These are phyloP conservation scores for Jatropha curcas DNA, from an alignment of 345 rosid genomes.

Conservation along the genomic window DNA sequence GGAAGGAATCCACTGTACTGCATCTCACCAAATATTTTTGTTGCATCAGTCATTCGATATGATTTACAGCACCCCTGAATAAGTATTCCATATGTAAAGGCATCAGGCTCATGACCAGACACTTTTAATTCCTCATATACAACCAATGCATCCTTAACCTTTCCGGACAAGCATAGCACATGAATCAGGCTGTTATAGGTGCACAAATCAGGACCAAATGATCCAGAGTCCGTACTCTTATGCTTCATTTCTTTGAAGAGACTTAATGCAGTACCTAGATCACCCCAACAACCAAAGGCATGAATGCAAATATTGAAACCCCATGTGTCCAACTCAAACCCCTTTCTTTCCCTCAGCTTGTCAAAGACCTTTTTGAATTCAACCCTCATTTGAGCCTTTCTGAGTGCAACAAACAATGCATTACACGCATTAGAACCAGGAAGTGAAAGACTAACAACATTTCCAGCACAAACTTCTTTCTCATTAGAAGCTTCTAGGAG, in stretches of 20 bases:
- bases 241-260: constrained; percentile 84
- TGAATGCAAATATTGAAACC: constrained; percentile 85
- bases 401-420: constrained; percentile 64
- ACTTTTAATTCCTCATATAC: constrained; percentile 77
- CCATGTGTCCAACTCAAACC: constrained; percentile 61
- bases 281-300: constrained; percentile 87
- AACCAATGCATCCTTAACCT: constrained; percentile 66
- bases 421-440: constrained; percentile 64
- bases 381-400: constrained; percentile 50
- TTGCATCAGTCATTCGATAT: constrained; percentile 66
- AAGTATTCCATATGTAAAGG: constrained; percentile 61
- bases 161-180: constrained; percentile 67
- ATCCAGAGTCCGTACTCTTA: constrained; percentile 39
- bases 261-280: constrained; percentile 55
- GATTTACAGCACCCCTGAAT: constrained; percentile 81
- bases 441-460: constrained; percentile 29
- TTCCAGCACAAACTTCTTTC: constrained; percentile 5
- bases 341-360: constrained; percentile 42
- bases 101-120: constrained; percentile 88
- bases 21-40: constrained; percentile 65
- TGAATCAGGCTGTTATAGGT: constrained; percentile 87
- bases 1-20: constrained; percentile 67
- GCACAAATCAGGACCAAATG: constrained; percentile 66
- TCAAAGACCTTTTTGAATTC: constrained; percentile 59
- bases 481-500: constrained; percentile 47